Evolutionary conservation across 768 basidiomycete genomes (phyloP).

Genomic region (Tylopilus sp.): DNA sequence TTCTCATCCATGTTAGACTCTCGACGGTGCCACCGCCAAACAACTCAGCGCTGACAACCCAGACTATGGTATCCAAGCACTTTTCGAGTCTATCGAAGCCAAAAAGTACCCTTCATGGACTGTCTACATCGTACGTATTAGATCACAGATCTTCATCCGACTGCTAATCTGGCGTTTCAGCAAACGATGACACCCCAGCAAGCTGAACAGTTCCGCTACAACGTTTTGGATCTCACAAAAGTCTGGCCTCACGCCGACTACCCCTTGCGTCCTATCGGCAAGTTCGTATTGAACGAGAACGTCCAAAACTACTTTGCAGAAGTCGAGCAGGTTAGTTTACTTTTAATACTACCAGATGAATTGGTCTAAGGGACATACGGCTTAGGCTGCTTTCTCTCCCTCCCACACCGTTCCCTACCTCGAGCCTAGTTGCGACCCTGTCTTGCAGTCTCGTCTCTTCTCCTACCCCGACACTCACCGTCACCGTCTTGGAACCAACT

Average conservation of each 20-base stretch:
- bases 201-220: constrained; percentile 88
- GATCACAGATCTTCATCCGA: neutral
- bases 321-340: constrained; percentile 74
- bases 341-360: constrained; percentile 24
- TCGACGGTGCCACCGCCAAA: constrained; percentile 63
- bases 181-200: constrained; percentile 94
- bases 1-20: constrained; percentile 45
- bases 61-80: constrained; percentile 76
- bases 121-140: constrained; percentile 66
- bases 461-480: constrained; percentile 91
- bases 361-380: constrained; percentile 4
- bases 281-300: constrained; percentile 76
- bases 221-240: constrained; percentile 88
- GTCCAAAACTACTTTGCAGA: constrained; percentile 90
- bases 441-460: constrained; percentile 92
- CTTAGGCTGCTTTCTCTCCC: constrained; percentile 77
- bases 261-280: constrained; percentile 88
- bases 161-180: constrained; percentile 31
- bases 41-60: constrained; percentile 71
- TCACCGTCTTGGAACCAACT: constrained; percentile 77
- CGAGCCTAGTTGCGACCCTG: constrained; percentile 88
- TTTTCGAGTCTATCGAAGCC: constrained; percentile 81
- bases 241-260: constrained; percentile 85
- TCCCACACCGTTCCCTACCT: constrained; percentile 86
- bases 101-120: constrained; percentile 86